A percentile compares a stretch with the other conserved stretches of the same genome.
Conservation (phyloP, 2,329 filamentous ascomycete genomes). For the Epichloe hybrida region DNA sequence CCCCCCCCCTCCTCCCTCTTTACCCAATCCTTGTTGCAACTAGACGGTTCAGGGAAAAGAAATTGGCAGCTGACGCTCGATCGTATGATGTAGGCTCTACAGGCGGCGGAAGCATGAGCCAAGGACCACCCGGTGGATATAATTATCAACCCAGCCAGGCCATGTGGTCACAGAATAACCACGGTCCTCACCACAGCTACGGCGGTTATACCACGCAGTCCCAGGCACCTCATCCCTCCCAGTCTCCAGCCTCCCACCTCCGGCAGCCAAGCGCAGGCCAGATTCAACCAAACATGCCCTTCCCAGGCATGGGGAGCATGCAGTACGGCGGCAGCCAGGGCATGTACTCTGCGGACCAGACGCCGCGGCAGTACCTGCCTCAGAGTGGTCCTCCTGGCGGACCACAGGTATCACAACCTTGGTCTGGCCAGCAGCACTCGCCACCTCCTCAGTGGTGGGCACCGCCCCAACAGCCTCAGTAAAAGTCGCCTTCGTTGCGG, state of each 20-base stretch:
- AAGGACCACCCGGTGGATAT: slow-evolving; percentile 42
- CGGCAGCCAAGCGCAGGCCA: slow-evolving; percentile 43
- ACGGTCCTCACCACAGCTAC: slow-evolving; percentile 45
- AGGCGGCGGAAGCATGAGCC: slow-evolving; percentile 35
- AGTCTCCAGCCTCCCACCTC: slow-evolving; percentile 45
- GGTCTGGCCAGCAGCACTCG: slow-evolving; percentile 50
- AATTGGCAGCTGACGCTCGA: not conserved
- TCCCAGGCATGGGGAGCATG: slow-evolving; percentile 49
- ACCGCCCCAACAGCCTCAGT: slow-evolving; percentile 34
- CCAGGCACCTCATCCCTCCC: slow-evolving; percentile 36
- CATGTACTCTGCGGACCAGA: slow-evolving; percentile 50
- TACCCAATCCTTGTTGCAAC: not conserved
- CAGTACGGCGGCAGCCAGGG: slow-evolving; percentile 42
- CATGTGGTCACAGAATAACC: slow-evolving; percentile 56
- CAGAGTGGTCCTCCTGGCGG: slow-evolving; percentile 35
- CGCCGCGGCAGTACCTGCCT: slow-evolving; percentile 55
- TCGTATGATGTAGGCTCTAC: slow-evolving; percentile 30
- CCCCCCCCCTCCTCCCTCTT: too few species aligned
- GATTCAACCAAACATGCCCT: slow-evolving; percentile 47
- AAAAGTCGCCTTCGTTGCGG: not conserved
- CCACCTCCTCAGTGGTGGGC: slow-evolving; percentile 46
- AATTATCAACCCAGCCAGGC: slow-evolving; percentile 47
- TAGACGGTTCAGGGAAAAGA: too few species aligned
- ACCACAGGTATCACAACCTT: slow-evolving; percentile 38
- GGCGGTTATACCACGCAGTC: slow-evolving; percentile 39